Evolutionary conservation across 2,329 filamentous ascomycete genomes (phyloP), one percentile per base, ranked within the genome.

Genomic region (Podosphaera aphanis): DNA sequence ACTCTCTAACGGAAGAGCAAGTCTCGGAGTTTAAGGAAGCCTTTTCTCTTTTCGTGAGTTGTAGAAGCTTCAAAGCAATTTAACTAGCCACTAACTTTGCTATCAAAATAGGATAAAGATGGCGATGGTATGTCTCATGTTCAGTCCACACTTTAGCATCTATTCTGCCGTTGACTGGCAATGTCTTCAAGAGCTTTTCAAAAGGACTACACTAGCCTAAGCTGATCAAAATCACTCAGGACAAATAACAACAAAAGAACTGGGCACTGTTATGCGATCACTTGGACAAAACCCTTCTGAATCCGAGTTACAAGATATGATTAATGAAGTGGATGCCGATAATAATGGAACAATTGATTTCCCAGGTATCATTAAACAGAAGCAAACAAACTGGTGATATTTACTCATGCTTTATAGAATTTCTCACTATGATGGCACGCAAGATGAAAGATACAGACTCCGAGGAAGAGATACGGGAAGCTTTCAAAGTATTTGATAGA

Each of bases 21-120:
- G 90, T 98, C 64, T 95, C 90, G 64, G 90, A 98, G 72, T 98
- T 95, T 74, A 98, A 95, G 82, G 90, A 98, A 72, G 90, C 90
- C 47, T 98, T 98, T 71, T 98, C 90, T 64, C 83, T 98, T 56
- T 98, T 98, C 68, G 90, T 98, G 79, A 79, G 48, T 41, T 49
- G 27, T 42, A 43, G 11, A 29, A 29, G 25, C 25, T 29, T 5
- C 11, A 29, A 29, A 29, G 25, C 25, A 5, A 29, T 6, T 11
- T 29, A 5, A 29, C 25, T 47, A 45, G 44, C 44, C 46, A 49
- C 54, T 59, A 48, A 62, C 47, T 43, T 51, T 49, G 49, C 31
- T 50, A 43, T 47, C 48, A 49, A 25, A 25, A 52, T 57, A 86
- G 82, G 82, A 88, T 69, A 88, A 88, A 68, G 82, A 88, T 71